Evolutionary conservation across 2,329 filamentous ascomycete species (phyloP).

Genomic region (Lachnellula cervina): DNA sequence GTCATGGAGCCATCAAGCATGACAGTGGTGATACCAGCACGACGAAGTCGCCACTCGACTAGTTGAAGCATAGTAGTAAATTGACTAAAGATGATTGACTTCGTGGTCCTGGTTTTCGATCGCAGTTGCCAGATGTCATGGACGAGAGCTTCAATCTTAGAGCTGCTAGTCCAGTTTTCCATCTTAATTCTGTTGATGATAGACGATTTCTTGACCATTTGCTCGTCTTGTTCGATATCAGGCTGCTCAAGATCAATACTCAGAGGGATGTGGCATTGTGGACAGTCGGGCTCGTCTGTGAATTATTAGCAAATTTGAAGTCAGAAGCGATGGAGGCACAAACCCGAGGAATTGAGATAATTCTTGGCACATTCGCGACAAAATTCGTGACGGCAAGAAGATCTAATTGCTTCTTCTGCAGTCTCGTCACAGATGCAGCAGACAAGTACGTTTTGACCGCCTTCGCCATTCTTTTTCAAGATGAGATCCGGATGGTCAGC

Average conservation of each 20-base stretch:
- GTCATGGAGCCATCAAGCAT: conserved; percentile 99
- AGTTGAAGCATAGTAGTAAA: conserved; percentile 97
- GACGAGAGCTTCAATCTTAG: conserved; percentile 94
- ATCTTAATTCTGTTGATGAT: conserved; percentile 99
- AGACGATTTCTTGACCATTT: conserved; percentile 83
- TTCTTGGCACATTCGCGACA: conserved; percentile 75
- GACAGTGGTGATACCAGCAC: conserved; percentile 95
- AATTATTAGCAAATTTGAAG: conserved; percentile 10
- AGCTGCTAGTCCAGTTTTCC: conserved; percentile 97
- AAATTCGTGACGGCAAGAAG: conserved; percentile 89
- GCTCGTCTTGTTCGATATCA: conserved; percentile 88
- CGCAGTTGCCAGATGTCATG: conserved; percentile 90
- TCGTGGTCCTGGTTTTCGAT: conserved; percentile 87
- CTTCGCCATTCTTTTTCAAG: conserved; percentile 78
- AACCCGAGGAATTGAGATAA: conserved; percentile 73
- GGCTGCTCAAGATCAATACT: conserved; percentile 92
- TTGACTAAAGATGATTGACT: conserved; percentile 96
- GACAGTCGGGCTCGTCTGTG: conserved; percentile 65
- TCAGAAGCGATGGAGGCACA: conserved; percentile 32
- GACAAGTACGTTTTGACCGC: conserved; percentile 83
- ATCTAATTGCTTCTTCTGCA: conserved; percentile 89
- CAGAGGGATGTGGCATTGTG: conserved; percentile 84
- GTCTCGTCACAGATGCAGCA: conserved; percentile 96
- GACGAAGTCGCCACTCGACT: conserved; percentile 91
- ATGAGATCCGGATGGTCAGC: conserved; percentile 95